Conservation (phyloP, 2,329 filamentous ascomycete species). For the Periconia sp. region DNA sequence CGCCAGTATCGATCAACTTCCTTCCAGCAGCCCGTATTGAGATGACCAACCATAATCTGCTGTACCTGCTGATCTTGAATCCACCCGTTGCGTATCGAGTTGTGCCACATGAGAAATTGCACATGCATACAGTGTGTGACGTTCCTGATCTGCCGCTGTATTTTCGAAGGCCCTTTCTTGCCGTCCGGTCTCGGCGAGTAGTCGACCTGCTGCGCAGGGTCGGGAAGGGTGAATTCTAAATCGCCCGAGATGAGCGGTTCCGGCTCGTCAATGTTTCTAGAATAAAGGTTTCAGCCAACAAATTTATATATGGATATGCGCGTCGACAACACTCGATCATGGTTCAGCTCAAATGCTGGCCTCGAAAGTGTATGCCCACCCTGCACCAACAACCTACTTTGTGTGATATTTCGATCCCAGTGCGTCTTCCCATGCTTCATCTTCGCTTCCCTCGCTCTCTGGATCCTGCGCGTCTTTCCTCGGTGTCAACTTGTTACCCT, state of each 20-base stretch:
- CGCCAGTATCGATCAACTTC: conserved; percentile 46
- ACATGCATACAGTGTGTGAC: conserved; percentile 89
- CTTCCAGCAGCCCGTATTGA: conserved; percentile 37
- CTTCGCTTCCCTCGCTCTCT: conserved; percentile 42
- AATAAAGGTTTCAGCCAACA: background rate
- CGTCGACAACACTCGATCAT: too few relatives aligned
- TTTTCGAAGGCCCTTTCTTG: conserved; percentile 85
- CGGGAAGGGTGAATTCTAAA: conserved; percentile 69
- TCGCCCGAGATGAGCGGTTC: conserved; percentile 62
- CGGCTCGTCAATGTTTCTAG: conserved; percentile 25
- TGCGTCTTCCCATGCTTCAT: conserved; percentile 45
- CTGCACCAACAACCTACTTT: conserved; percentile 17
- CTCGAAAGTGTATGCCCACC: too few relatives aligned
- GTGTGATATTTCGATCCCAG: conserved; percentile 39
- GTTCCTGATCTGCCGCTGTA: conserved; percentile 75
- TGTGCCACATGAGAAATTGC: conserved; percentile 84
- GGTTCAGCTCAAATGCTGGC: too few relatives aligned
- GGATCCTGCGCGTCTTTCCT: conserved; percentile 42
- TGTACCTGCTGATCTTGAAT: conserved; percentile 39
- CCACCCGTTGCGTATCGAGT: conserved; percentile 62
- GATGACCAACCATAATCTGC: conserved; percentile 28
- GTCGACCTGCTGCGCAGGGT: conserved; percentile 18
- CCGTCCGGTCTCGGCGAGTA: conserved; percentile 49
- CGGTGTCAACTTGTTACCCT: conserved; percentile 40
- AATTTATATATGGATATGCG: background rate